Percentiles rank a stretch among this genome's conserved stretches.
These are phyloP conservation scores for Ceratocystis papillata DNA, from an alignment of 2,329 filamentous ascomycete genomes.

Conservation along the genomic window DNA sequence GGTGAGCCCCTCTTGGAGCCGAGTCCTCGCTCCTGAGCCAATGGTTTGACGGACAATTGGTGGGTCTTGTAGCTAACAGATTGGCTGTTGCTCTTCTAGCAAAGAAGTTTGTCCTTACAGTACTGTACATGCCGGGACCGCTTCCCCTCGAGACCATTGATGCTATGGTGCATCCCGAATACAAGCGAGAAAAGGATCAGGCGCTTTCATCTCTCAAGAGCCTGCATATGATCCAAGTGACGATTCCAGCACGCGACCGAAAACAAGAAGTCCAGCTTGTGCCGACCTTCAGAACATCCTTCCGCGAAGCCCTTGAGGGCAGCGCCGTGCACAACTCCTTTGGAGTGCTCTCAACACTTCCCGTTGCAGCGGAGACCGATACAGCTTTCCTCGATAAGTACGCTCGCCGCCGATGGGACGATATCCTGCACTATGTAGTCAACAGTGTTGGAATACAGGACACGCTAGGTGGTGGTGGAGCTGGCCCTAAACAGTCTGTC, in stretches of 20 bases:
- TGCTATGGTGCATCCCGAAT: conserved; percentile 64
- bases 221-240: conserved; percentile 73
- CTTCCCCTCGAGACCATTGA: conserved; percentile 74
- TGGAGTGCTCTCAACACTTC: conserved; percentile 65
- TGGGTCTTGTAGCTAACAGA: background rate
- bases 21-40: background rate
- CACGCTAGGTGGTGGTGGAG: conserved; percentile 35
- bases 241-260: conserved; percentile 48
- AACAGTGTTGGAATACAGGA: conserved; percentile 53
- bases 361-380: conserved; percentile 53
- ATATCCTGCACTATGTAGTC: conserved; percentile 91
- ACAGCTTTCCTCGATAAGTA: conserved; percentile 70
- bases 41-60: background rate
- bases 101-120: conserved; percentile 90
- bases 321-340: conserved; percentile 80
- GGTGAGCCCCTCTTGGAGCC: conserved; percentile 38
- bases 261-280: conserved; percentile 66
- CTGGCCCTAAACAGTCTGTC: conserved; percentile 61
- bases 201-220: conserved; percentile 69
- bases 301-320: conserved; percentile 79
- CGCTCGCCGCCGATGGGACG: conserved; percentile 84
- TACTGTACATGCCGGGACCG: conserved; percentile 79
- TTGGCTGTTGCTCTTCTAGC: conserved; percentile 40
- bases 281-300: conserved; percentile 68
- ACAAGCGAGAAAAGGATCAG: conserved; percentile 56